Evolutionary conservation across 495 filamentous ascomycete genomes (phyloP).

Genomic region (Neurospora africana): DNA sequence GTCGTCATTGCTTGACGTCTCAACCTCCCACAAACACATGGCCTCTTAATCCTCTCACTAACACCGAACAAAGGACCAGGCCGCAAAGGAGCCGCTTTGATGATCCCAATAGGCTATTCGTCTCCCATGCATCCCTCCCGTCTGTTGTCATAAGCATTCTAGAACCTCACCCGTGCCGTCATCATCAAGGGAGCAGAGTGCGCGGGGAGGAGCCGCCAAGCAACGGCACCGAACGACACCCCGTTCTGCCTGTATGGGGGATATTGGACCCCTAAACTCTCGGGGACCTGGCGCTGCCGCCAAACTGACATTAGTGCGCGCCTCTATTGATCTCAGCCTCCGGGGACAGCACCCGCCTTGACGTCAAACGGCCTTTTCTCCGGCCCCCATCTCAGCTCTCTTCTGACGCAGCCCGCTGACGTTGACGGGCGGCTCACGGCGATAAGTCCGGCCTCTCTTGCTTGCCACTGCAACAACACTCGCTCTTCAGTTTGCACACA

Average conservation of each 20-base stretch:
- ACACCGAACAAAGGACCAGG: not conserved
- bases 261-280: not conserved
- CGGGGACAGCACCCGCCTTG: not conserved
- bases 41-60: not conserved
- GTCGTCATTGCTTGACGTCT: not conserved
- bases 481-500: not conserved
- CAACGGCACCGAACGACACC: not conserved
- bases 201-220: not conserved
- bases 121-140: not conserved
- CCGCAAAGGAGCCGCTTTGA: not conserved
- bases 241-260: not conserved
- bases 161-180: not conserved
- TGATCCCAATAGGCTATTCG: not conserved
- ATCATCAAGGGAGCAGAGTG: not conserved
- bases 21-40: not conserved
- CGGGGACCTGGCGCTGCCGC: not conserved
- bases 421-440: not conserved
- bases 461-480: not conserved
- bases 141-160: not conserved
- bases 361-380: not conserved
- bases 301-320: not conserved
- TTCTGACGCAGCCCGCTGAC: not conserved
- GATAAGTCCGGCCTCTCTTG: not conserved
- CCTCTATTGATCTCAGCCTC: not conserved
- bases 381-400: not conserved